Evolutionary conservation across 805 yeast species (phyloP).

Genomic region (Kazachstania africana): DNA sequence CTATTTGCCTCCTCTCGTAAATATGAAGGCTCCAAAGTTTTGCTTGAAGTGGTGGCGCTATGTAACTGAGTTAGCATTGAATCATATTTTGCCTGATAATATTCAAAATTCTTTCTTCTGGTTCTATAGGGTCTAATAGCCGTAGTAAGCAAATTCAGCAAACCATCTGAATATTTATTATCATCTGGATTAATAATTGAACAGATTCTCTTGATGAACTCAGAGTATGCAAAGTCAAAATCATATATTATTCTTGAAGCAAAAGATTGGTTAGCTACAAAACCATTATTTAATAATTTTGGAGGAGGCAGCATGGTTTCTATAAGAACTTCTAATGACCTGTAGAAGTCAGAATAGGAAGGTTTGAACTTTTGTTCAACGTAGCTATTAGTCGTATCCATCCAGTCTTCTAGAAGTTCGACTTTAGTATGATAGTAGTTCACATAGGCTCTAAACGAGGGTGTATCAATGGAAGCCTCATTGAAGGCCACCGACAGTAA

Average conservation of each 20-base stretch:
- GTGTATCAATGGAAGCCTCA: conserved; percentile 34
- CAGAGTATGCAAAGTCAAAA: conserved; percentile 11
- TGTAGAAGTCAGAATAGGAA: conserved; percentile 35
- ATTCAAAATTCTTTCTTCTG: conserved; percentile 45
- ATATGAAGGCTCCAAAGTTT: conserved; percentile 36
- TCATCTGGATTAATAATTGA: conserved; percentile 8
- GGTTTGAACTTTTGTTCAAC: conserved; percentile 30
- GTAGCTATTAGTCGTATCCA: conserved; percentile 35
- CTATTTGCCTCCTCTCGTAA: conserved; percentile 68
- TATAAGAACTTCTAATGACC: conserved; percentile 32
- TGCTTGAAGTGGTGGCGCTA: conserved; percentile 33
- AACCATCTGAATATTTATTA: conserved; percentile 5
- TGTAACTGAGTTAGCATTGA: conserved; percentile 39
- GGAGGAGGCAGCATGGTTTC: conserved; percentile 36
- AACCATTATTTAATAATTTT: conserved; percentile 41
- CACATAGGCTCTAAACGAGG: conserved; percentile 73
- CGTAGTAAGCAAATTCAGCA: conserved; percentile 11
- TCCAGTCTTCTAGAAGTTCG: conserved; percentile 53
- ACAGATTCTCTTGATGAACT: conserved; percentile 9
- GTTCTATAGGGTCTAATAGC: conserved; percentile 45
- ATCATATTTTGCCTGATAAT: conserved; percentile 58
- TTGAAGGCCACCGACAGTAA: conserved; percentile 10
- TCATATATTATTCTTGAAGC: conserved; percentile 27
- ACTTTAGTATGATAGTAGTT: conserved; percentile 52
- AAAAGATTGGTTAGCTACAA: conserved; percentile 58